Conservation (phyloP, 345 rosid species). For the Mallotus nudiflorus region DNA sequence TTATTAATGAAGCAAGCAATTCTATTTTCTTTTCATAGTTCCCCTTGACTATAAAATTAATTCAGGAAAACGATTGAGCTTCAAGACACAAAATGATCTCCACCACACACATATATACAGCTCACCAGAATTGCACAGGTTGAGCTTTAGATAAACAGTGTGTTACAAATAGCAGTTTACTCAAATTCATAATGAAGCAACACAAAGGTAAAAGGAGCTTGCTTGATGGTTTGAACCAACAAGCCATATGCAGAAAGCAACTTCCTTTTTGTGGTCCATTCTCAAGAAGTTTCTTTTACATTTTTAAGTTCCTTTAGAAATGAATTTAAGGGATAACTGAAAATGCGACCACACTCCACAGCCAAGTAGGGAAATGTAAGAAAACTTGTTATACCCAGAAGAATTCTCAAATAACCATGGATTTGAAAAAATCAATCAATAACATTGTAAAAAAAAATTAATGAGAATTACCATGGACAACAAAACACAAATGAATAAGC, state of each 20-base stretch:
- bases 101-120: background rate
- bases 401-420: background rate
- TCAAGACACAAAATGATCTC: background rate
- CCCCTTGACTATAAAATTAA: background rate
- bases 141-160: background rate
- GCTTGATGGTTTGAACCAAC: background rate
- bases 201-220: background rate
- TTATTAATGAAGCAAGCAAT: background rate
- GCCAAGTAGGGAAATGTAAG: background rate
- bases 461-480: background rate
- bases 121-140: background rate
- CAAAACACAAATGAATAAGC: background rate
- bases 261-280: background rate
- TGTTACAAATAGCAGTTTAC: background rate
- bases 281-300: background rate
- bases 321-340: background rate
- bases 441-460: background rate
- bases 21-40: background rate
- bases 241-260: background rate
- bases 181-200: background rate
- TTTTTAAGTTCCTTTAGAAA: background rate
- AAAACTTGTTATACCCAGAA: background rate
- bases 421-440: background rate
- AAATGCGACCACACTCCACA: background rate
- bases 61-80: background rate